These are phyloP conservation scores for Kodamaea lidongshanica DNA, from an alignment of 805 yeast species.

Conservation along the genomic window DNA sequence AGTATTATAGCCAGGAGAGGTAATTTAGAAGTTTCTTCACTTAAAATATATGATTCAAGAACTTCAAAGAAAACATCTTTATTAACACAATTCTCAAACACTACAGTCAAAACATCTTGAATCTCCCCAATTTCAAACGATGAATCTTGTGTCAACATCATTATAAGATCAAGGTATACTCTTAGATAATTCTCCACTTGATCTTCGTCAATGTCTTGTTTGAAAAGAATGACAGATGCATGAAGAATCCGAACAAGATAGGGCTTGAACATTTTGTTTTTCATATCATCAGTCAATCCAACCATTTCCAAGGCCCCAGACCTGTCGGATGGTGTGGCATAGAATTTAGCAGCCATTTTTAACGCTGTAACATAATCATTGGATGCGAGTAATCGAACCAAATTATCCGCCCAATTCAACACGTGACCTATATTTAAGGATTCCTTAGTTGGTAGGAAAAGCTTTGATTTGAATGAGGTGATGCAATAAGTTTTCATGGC, in stretches of 20 bases:
- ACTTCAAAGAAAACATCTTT: constrained; percentile 42
- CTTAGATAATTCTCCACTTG: constrained; percentile 4
- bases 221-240: constrained; percentile 43
- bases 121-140: constrained; percentile 5
- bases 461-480: constrained; percentile 6
- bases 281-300: constrained; percentile 40
- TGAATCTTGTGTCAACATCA: constrained; percentile 2
- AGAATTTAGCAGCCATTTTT: constrained; percentile 48
- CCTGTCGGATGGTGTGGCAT: constrained; percentile 31
- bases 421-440: constrained; percentile 50
- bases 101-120: constrained; percentile 13
- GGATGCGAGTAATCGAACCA: constrained; percentile 42
- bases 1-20: constrained; percentile 53
- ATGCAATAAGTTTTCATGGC: constrained; percentile 1
- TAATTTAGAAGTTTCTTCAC: constrained; percentile 39
- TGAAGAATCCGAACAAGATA: constrained; percentile 53
- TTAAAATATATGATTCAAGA: constrained; percentile 47
- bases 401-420: constrained; percentile 64
- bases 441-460: constrained; percentile 1
- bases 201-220: constrained; percentile 11
- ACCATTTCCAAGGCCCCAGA: constrained; percentile 42
- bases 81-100: constrained; percentile 25
- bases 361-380: constrained; percentile 53
- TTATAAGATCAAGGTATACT: constrained; percentile 14
- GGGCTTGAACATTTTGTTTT: constrained; percentile 46